phyloP scores from a whole-genome alignment of 2,329 filamentous ascomycete species.

The Penicillium olsonii region DNA sequence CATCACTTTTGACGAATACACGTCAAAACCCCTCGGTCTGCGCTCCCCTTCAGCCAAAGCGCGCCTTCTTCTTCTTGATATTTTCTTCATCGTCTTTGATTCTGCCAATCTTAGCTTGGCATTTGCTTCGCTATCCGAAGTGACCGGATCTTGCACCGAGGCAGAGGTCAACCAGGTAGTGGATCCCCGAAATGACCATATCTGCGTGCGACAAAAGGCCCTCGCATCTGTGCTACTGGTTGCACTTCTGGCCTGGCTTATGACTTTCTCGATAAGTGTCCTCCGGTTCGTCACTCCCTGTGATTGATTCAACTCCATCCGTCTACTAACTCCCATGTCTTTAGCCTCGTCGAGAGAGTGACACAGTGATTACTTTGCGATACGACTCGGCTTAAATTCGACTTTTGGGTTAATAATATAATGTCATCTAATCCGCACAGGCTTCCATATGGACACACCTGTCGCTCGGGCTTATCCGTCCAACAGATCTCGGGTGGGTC shows the following conservation, averaged over 20 bases:
- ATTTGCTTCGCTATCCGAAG: constrained; percentile 75
- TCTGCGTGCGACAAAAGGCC: constrained; percentile 67
- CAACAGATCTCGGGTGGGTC: constrained; percentile 55
- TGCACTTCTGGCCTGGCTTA: constrained; percentile 83
- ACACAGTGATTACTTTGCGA: constrained; percentile 25
- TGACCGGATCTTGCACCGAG: constrained; percentile 60
- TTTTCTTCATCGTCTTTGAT: constrained; percentile 97
- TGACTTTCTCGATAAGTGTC: constrained; percentile 85
- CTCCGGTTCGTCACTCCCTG: constrained; percentile 56
- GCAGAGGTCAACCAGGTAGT: constrained; percentile 38
- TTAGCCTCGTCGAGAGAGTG: constrained; percentile 44
- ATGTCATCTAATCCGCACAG: constrained; percentile 1
- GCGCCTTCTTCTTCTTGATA: constrained; percentile 82
- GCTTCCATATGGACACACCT: constrained; percentile 30
- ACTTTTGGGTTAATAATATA: not conserved
- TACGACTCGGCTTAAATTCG: not conserved
- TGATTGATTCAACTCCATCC: not conserved
- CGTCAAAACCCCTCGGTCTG: constrained; percentile 85
- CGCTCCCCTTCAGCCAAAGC: constrained; percentile 83
- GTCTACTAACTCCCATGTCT: constrained; percentile 29
- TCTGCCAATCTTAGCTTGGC: constrained; percentile 88
- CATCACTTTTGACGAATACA: constrained; percentile 96
- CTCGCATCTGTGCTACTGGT: constrained; percentile 78
- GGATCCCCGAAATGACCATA: constrained; percentile 43
- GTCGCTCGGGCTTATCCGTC: constrained; percentile 58